These are phyloP conservation scores for Naumovozyma dairenensis DNA, from an alignment of 805 yeast species.

Conservation along the genomic window DNA sequence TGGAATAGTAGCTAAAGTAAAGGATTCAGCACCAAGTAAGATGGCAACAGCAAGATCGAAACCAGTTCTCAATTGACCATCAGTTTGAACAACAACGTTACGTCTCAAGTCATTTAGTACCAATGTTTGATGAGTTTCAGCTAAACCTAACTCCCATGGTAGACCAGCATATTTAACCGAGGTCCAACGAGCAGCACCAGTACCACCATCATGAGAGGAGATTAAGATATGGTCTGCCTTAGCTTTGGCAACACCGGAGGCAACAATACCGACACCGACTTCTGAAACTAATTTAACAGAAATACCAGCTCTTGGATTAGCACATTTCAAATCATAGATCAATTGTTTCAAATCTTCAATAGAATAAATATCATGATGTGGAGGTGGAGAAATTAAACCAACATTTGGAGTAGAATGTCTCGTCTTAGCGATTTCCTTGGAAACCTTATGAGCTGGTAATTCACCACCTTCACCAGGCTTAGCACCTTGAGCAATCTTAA, in stretches of 20 bases:
- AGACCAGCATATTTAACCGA: conserved; percentile 95
- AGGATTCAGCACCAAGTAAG: conserved; percentile 94
- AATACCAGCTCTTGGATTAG: conserved; percentile 94
- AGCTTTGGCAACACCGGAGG: conserved; percentile 98
- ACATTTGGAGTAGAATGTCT: conserved; percentile 96
- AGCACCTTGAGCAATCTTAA: conserved; percentile 99
- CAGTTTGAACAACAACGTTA: conserved; percentile 92
- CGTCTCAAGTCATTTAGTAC: conserved; percentile 95
- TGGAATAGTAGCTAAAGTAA: conserved; percentile 97
- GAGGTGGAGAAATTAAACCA: conserved; percentile 96
- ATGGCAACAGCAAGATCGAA: conserved; percentile 95
- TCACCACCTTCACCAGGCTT: conserved; percentile 99
- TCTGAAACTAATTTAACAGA: conserved; percentile 95
- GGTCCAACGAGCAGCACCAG: conserved; percentile 98
- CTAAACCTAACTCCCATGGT: conserved; percentile 98
- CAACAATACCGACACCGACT: conserved; percentile 98
- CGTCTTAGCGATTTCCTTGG: conserved; percentile 80
- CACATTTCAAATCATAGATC: conserved; percentile 90
- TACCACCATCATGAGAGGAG: conserved; percentile 99
- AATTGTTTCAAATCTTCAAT: conserved; percentile 96
- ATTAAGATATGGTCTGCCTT: conserved; percentile 94
- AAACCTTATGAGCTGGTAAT: conserved; percentile 88
- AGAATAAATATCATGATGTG: conserved; percentile 96
- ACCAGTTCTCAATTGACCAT: conserved; percentile 95
- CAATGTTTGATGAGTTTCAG: conserved; percentile 95